Percentiles rank a stretch among this genome's conserved stretches.
Conservation (phyloP, 2,329 filamentous ascomycete genomes). For the Penicillium vulpinum region DNA sequence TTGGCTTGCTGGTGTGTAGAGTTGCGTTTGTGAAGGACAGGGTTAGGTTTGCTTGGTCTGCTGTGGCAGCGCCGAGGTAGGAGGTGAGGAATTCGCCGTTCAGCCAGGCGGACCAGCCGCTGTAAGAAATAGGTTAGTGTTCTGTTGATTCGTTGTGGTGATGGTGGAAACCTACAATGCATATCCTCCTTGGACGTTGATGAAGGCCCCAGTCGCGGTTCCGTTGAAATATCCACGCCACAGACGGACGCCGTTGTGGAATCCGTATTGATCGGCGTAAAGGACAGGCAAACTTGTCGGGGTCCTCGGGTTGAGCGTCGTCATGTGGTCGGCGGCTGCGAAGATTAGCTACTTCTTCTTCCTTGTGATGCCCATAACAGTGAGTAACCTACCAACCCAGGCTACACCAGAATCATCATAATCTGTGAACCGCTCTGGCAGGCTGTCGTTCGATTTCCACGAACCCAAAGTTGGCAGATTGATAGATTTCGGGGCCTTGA, state of each 20-base stretch:
- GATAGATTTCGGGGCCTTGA: conserved; percentile 31
- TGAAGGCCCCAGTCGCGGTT: conserved; percentile 39
- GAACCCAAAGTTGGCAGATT: conserved; percentile 34
- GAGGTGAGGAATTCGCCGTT: conserved; percentile 60
- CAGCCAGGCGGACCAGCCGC: conserved; percentile 59
- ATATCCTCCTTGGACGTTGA: conserved; percentile 56
- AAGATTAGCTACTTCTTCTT: conserved; percentile 8
- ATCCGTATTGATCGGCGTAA: conserved; percentile 50
- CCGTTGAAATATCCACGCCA: conserved; percentile 49
- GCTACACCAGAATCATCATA: conserved; percentile 48
- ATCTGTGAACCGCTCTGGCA: conserved; percentile 42
- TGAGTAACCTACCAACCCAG: conserved; percentile 32
- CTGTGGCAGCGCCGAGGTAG: conserved; percentile 46
- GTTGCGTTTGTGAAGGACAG: conserved; percentile 56
- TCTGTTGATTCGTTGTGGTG: not conserved
- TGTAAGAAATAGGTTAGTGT: conserved; percentile 1
- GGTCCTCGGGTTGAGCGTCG: conserved; percentile 42
- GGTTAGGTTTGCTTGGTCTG: conserved; percentile 30
- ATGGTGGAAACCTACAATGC: conserved; percentile 42
- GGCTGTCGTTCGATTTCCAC: conserved; percentile 47
- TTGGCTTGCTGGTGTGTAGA: conserved; percentile 50
- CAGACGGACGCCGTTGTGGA: conserved; percentile 47
- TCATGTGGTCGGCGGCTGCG: conserved; percentile 43
- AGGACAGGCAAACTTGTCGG: conserved; percentile 49
- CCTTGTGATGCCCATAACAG: not conserved